Base-by-base conservation (phyloP, 1,139 yeast species). In the Yamadazyma diddensiae region DNA sequence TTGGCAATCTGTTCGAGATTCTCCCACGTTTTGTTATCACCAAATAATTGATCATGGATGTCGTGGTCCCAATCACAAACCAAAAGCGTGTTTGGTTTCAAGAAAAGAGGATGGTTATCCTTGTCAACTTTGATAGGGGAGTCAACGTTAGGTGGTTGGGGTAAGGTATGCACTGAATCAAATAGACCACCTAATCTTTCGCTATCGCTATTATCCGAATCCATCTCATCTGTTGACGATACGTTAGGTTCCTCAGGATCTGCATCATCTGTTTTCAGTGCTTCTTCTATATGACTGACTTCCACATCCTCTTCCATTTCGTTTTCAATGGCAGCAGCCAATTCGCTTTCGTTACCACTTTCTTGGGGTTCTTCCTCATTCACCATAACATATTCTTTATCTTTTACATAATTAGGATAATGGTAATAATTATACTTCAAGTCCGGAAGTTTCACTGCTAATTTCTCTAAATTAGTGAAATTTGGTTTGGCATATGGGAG, bases 31-130 rank as follows among this genome's bases (percentile, higher is more conserved):
- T 70, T 73, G 22, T 36, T 22, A 19, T n/a, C n/a, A 2, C 68
- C 64, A 49, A 83, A 82, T 27, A 77, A 74, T 9, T 66, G 65
- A 24, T 69, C 66, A 45, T 70, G 71, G 1, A 62, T 52, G 3
- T 59, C 67, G 4, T 60, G 54, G 21, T 67, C 62, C 94, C 95
- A 87, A 46, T 85, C 85, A 52, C 94, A 80, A 6, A 86, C 72
- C 17, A 87, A 58, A 2, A 82, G 73, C 20, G 73, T 75, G 26
- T 64, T 67, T 24, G 56, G 43, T 4, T 44, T 46, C 6, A 64
- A 45, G 29, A 61, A 48, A 2, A 32, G 26, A 2, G 62, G 56
- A 35, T 53, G 56, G 16, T 50, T 51, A 15, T 31, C 28, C 26
- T 36, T 34, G 7, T 34, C 26, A n/a, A 15, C 8, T 5, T 19